phyloP scores from a whole-genome alignment of 2,329 filamentous ascomycete species.

The Ascosphaera apis region DNA sequence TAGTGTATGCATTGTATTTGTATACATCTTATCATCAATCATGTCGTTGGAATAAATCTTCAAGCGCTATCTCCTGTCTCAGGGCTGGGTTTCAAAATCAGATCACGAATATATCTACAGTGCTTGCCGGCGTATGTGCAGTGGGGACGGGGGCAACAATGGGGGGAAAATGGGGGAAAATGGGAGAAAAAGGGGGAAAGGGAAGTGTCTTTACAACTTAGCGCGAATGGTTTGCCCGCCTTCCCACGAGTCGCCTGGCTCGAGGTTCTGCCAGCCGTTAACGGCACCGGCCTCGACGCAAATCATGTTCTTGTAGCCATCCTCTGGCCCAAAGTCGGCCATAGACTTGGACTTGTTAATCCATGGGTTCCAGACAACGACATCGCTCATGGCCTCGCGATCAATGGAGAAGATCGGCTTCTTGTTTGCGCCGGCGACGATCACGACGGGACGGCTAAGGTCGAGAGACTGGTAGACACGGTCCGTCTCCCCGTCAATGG shows the following conservation, averaged over 20 bases:
- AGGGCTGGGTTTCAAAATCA: not conserved
- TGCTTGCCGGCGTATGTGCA: not conserved
- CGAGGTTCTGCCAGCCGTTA: slow-evolving; percentile 57
- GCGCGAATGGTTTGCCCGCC: slow-evolving; percentile 35
- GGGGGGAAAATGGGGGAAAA: not conserved
- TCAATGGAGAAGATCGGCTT: slow-evolving; percentile 47
- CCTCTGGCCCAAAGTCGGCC: slow-evolving; percentile 69
- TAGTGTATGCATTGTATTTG: not conserved
- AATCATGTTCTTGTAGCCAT: slow-evolving; percentile 80
- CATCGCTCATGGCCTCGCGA: slow-evolving; percentile 64
- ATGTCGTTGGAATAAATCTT: not conserved
- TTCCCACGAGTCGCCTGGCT: slow-evolving; percentile 50
- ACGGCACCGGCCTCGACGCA: slow-evolving; percentile 85
- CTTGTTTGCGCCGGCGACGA: slow-evolving; percentile 22
- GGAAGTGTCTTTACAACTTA: slow-evolving; percentile 9
- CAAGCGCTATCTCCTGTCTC: too few species aligned
- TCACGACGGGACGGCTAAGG: slow-evolving; percentile 21
- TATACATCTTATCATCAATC: not conserved
- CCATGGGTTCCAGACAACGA: slow-evolving; percentile 97
- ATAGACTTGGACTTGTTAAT: slow-evolving; percentile 60
- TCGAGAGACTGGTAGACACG: slow-evolving; percentile 54
- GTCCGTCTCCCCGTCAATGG: slow-evolving; percentile 61
- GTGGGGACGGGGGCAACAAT: not conserved
- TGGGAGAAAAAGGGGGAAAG: not conserved
- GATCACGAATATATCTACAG: not conserved